phyloP scores from a whole-genome alignment of 2,329 filamentous ascomycete genomes.

The Claviceps sp. region DNA sequence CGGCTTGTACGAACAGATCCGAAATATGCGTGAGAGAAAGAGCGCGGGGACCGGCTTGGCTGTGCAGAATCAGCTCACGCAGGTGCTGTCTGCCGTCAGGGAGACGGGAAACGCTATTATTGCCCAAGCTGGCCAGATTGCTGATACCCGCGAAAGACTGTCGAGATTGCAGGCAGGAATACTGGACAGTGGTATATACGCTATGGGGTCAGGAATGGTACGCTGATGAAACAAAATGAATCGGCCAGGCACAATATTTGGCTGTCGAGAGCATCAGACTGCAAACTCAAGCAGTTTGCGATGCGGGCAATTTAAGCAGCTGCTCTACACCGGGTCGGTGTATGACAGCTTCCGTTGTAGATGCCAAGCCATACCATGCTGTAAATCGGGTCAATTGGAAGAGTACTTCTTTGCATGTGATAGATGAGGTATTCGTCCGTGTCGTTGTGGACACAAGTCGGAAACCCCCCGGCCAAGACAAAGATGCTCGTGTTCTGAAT shows the following conservation, averaged over 20 bases:
- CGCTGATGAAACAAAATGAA: not conserved
- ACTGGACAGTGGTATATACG: slow-evolving; percentile 23
- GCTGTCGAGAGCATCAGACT: not conserved
- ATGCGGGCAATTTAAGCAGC: not conserved
- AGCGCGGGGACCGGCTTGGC: slow-evolving; percentile 12
- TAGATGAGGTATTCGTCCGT: not conserved
- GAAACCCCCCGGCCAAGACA: not conserved
- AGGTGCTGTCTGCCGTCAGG: slow-evolving; percentile 24
- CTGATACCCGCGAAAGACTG: slow-evolving; percentile 27
- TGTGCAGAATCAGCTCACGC: slow-evolving; percentile 25
- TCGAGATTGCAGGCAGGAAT: slow-evolving; percentile 28
- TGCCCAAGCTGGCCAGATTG: slow-evolving; percentile 28
- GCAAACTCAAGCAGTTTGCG: too few relatives aligned
- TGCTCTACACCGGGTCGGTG: not conserved
- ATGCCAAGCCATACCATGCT: not conserved
- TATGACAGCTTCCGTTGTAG: not conserved
- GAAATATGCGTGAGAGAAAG: slow-evolving; percentile 21
- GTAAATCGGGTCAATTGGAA: not conserved
- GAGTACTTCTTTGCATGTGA: not conserved
- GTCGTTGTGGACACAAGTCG: not conserved
- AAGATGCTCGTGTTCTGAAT: not conserved
- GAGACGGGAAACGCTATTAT: slow-evolving; percentile 28
- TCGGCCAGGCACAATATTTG: not conserved
- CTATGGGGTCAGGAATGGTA: slow-evolving; percentile 18
- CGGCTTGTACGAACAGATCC: slow-evolving; percentile 30